phyloP scores from a whole-genome alignment of 306 rosid species.

The Vigna mungo region DNA sequence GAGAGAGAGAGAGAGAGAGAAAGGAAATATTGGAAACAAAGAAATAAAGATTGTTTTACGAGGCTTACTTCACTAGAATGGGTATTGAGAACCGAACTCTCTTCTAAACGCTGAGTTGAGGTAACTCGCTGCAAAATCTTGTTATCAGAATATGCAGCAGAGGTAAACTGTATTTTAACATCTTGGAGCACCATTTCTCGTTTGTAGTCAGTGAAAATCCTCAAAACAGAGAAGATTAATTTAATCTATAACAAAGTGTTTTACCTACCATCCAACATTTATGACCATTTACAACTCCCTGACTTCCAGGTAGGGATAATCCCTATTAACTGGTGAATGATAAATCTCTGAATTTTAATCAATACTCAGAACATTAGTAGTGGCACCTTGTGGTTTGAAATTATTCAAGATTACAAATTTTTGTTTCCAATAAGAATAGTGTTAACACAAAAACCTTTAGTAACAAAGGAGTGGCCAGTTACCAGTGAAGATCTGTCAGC shows the following conservation, averaged over 20 bases:
- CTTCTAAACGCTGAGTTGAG: constrained; percentile 86
- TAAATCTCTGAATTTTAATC: constrained; percentile 25
- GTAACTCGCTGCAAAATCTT: constrained; percentile 84
- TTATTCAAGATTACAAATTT: background rate
- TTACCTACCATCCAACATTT: constrained; percentile 4
- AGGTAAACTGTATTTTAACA: constrained; percentile 15
- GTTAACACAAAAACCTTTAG: constrained; percentile 9
- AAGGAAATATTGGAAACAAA: constrained; percentile 19
- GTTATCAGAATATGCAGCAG: constrained; percentile 8
- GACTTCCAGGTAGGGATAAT: background rate
- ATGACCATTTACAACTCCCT: constrained; percentile 12
- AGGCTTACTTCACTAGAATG: constrained; percentile 77
- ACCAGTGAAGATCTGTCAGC: constrained; percentile 95
- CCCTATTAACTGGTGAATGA: constrained; percentile 16
- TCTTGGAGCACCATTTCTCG: background rate
- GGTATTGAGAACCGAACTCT: constrained; percentile 95
- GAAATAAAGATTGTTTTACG: constrained; percentile 36
- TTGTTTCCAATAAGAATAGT: constrained; percentile 29
- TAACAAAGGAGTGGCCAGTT: constrained; percentile 34
- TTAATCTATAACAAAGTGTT: too few species aligned
- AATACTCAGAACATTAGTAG: constrained; percentile 11
- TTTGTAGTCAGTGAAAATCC: constrained; percentile 8
- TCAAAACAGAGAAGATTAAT: constrained; percentile 9
- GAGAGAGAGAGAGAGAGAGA: background rate
- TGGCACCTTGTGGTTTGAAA: background rate